Evolutionary conservation across 2,329 filamentous ascomycete genomes (phyloP).

Genomic region (Aaosphaeria arxii): DNA sequence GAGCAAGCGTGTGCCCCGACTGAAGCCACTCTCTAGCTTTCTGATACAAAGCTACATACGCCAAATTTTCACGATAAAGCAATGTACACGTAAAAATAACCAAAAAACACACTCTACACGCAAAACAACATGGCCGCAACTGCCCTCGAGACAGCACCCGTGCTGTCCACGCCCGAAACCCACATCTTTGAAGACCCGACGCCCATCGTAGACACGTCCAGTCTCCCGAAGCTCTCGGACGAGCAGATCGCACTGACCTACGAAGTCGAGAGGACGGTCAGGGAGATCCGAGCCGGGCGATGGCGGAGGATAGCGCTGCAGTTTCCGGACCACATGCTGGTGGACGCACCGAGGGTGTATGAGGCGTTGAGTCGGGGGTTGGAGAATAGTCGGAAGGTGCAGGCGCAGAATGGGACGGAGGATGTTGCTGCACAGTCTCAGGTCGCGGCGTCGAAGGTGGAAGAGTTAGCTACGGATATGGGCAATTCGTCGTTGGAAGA

Average conservation of each 20-base stretch:
- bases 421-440: not conserved
- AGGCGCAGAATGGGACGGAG: slow-evolving; percentile 1
- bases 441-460: slow-evolving; percentile 4
- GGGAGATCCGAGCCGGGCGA: slow-evolving; percentile 67
- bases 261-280: slow-evolving; percentile 77
- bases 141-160: slow-evolving; percentile 44
- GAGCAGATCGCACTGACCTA: slow-evolving; percentile 75
- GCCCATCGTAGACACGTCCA: slow-evolving; percentile 37
- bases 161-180: slow-evolving; percentile 62
- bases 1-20: no score
- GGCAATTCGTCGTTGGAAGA: slow-evolving; percentile 3
- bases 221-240: slow-evolving; percentile 49
- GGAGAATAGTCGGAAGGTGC: slow-evolving; percentile 20
- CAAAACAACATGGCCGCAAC: slow-evolving; percentile 7
- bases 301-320: slow-evolving; percentile 85
- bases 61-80: no score
- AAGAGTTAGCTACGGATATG: slow-evolving; percentile 14
- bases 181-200: slow-evolving; percentile 58
- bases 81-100: no score
- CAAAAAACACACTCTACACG: no score
- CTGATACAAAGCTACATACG: no score
- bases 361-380: slow-evolving; percentile 59
- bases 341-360: slow-evolving; percentile 78
- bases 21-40: no score
- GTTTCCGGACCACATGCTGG: slow-evolving; percentile 90